A percentile compares a stretch with the other conserved stretches of the same genome.
These are phyloP conservation scores for Agapanthus africanus DNA, from an alignment of 106 monocot genomes.

Conservation along the genomic window DNA sequence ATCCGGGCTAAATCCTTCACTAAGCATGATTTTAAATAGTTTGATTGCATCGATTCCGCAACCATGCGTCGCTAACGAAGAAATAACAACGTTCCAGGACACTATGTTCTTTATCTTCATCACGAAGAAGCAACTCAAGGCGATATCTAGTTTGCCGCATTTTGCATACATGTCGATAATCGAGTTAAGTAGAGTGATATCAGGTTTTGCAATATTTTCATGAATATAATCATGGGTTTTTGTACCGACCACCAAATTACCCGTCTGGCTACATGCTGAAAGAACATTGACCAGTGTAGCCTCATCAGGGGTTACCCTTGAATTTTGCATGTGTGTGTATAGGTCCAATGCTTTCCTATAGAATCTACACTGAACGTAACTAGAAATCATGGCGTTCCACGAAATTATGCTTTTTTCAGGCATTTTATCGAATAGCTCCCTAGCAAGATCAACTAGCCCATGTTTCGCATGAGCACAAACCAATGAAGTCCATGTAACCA, in stretches of 20 bases:
- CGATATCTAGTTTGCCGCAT: slow-evolving; percentile 34
- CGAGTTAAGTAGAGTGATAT: slow-evolving; percentile 27
- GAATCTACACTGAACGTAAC: slow-evolving; percentile 30
- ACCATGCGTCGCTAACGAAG: slow-evolving; percentile 56
- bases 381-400: slow-evolving; percentile 70
- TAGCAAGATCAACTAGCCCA: slow-evolving; percentile 34
- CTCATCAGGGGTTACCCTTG: slow-evolving; percentile 39
- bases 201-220: slow-evolving; percentile 19
- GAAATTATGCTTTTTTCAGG: slow-evolving; percentile 40
- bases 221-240: slow-evolving; percentile 27
- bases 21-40: slow-evolving; percentile 33
- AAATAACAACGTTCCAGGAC: slow-evolving; percentile 72
- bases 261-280: slow-evolving; percentile 45
- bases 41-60: slow-evolving; percentile 37
- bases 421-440: slow-evolving; percentile 45
- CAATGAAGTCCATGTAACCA: slow-evolving; percentile 59
- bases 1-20: slow-evolving; percentile 36
- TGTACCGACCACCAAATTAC: slow-evolving; percentile 43
- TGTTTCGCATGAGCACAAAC: slow-evolving; percentile 40
- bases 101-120: slow-evolving; percentile 33
- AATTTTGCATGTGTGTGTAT: slow-evolving; percentile 33
- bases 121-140: slow-evolving; percentile 30
- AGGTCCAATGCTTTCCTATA: slow-evolving; percentile 34
- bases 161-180: slow-evolving; percentile 67
- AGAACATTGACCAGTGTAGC: slow-evolving; percentile 34